Evolutionary conservation across 306 rosid species (phyloP).

Genomic region (Pterocarpus santalinus): DNA sequence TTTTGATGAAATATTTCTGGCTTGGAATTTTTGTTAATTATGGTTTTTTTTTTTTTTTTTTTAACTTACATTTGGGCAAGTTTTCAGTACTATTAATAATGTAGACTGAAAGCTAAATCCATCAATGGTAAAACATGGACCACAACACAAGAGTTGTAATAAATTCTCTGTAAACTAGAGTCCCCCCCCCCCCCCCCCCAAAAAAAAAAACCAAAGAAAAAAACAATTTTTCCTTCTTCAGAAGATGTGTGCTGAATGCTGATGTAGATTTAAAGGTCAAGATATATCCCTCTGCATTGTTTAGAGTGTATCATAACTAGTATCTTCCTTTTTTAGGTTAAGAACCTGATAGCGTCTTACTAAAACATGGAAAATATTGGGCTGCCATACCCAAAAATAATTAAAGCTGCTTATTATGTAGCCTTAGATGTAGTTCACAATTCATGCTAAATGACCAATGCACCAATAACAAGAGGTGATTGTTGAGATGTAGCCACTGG

Average conservation of each 20-base stretch:
- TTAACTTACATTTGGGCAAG: background rate
- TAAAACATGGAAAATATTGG: conserved; percentile 13
- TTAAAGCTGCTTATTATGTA: background rate
- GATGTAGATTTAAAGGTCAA: conserved; percentile 19
- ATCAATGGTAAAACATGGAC: conserved; percentile 5
- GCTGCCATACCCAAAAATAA: background rate
- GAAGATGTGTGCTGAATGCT: conserved; percentile 9
- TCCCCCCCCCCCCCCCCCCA: background rate
- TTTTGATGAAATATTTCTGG: conserved; percentile 32
- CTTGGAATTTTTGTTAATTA: background rate
- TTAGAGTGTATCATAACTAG: background rate
- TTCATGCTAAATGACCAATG: background rate
- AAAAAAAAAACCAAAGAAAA: background rate
- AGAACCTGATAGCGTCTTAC: background rate
- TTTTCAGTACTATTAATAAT: conserved; percentile 4
- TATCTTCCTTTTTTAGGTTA: background rate
- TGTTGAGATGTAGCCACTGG: background rate
- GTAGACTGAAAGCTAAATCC: conserved; percentile 8
- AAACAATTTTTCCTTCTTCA: background rate
- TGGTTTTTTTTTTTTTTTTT: background rate
- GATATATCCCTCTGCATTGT: background rate
- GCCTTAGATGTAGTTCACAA: conserved; percentile 4
- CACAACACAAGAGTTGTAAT: background rate
- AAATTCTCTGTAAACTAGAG: background rate
- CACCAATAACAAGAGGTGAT: background rate